phyloP scores from a whole-genome alignment of 176 grass and related monocot genomes.

The Cocos nucifera region DNA sequence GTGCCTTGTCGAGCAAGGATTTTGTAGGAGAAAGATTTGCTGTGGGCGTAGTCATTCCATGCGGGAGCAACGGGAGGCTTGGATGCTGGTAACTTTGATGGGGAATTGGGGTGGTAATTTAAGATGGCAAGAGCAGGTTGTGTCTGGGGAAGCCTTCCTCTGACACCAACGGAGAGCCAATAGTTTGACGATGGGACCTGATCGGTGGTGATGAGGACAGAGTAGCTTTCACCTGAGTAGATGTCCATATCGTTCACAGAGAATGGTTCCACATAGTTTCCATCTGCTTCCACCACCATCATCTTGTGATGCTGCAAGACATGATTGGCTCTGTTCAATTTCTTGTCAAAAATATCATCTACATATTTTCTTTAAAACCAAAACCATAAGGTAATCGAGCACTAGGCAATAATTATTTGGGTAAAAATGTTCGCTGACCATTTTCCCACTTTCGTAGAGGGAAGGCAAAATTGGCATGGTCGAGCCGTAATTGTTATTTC shows the following conservation, averaged over 20 bases:
- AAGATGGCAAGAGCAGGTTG: slow-evolving; percentile 52
- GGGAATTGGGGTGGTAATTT: slow-evolving; percentile 48
- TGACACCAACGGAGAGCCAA: slow-evolving; percentile 63
- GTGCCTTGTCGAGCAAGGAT: slow-evolving; percentile 41
- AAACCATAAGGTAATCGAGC: no score
- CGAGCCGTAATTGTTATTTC: no score
- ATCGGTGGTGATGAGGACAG: slow-evolving; percentile 55
- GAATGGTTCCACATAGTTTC: slow-evolving; percentile 77
- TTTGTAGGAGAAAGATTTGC: slow-evolving; percentile 57
- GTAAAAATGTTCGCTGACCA: no score
- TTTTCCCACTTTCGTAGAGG: no score
- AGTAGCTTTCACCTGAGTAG: slow-evolving; percentile 95
- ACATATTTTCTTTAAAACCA: no score
- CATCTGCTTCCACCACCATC: slow-evolving; percentile 85
- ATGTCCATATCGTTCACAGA: slow-evolving; percentile 68
- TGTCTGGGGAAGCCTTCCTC: slow-evolving; percentile 55
- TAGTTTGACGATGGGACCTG: slow-evolving; percentile 65
- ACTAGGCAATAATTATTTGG: no score
- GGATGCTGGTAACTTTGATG: slow-evolving; percentile 29
- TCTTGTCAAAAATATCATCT: no score
- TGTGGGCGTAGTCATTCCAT: slow-evolving; percentile 68
- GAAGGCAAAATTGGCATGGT: no score
- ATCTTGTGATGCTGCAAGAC: slow-evolving; percentile 52
- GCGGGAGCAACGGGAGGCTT: slow-evolving; percentile 39
- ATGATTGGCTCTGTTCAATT: no score